Evolutionary conservation across 2,329 filamentous ascomycete genomes (phyloP), one percentile per base, ranked within the genome.

Genomic region (Rosellinia necatrix): DNA sequence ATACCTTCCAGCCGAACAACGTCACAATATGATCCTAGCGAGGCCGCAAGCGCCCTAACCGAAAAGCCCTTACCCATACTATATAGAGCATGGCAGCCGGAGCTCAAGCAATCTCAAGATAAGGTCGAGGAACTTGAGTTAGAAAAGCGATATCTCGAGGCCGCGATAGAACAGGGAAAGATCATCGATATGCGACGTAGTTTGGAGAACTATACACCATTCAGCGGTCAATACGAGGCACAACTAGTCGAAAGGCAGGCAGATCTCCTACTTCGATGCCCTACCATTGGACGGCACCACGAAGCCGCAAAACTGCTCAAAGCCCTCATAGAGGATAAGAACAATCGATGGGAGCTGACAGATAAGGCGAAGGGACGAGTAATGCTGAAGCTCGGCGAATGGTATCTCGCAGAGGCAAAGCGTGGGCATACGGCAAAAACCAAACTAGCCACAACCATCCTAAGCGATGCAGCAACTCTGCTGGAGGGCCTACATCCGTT

Each of bases 141-240:
- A 3, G 12, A 49, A 25, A 2, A 17, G 25, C 25, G 35, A 30
- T 49, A 40, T 41, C 35, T 49, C n/a, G 47, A 49, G 22, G 47
- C 47, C 24, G 47, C 47, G 4, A 49, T 17, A 19, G 47, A 49
- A 22, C 47, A 49, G 15, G 35, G 35, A 49, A 49, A 32, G 15
- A 15, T 40, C 15, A 32, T 49, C 34, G 22, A 30, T 13, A 24
- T 49, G 22, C 47, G 35, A 30, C 47, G 35, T 22, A 17, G 17
- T 10, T 12, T 40, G 15, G 32, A 32, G 10, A 19, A 30, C 6
- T 24, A 49, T 24, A 49, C n/a, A 25, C n/a, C 22, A 30, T 24
- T 49, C 6, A 49, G 24, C 17, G 24, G 10, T 38, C 47, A 41
- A 29, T 34, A 49, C 12, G 47, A 49, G 32, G 47, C 34, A 2